These are phyloP conservation scores for Stellera chamaejasme DNA, from an alignment of 345 rosid species.

Conservation along the genomic window DNA sequence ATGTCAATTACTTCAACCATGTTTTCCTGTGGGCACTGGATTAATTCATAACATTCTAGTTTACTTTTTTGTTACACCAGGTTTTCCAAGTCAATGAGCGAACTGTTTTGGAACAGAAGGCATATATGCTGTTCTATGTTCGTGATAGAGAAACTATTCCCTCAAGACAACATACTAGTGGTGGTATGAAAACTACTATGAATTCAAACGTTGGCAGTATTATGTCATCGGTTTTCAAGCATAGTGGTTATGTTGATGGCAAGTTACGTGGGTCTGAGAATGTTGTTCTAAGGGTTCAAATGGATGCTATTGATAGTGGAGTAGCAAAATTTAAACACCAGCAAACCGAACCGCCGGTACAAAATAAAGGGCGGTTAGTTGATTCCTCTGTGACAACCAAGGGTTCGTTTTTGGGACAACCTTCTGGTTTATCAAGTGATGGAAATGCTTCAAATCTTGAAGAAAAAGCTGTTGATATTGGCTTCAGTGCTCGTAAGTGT, in stretches of 20 bases:
- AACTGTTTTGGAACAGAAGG: conserved; percentile 77
- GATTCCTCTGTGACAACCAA: conserved; percentile 21
- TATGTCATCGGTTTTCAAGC: conserved; percentile 25
- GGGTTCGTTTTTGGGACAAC: conserved; percentile 12
- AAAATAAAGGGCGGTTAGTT: conserved; percentile 6
- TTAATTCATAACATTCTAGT: background rate
- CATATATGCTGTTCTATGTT: conserved; percentile 96
- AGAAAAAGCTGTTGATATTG: conserved; percentile 8
- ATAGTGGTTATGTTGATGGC: conserved; percentile 25
- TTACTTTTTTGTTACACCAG: conserved; percentile 32
- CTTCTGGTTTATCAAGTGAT: conserved; percentile 12
- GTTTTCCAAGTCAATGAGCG: conserved; percentile 76
- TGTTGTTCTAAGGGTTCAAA: conserved; percentile 20
- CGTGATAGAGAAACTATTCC: conserved; percentile 56
- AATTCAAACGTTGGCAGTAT: conserved; percentile 29
- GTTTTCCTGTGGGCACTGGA: background rate
- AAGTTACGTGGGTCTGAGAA: conserved; percentile 15
- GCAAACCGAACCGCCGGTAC: conserved; percentile 24
- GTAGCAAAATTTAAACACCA: conserved; percentile 18
- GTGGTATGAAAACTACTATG: conserved; percentile 33
- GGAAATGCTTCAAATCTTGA: conserved; percentile 15
- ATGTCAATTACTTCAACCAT: too few relatives aligned
- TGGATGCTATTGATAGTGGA: conserved; percentile 15
- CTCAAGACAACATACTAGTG: conserved; percentile 33
- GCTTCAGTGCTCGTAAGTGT: conserved; percentile 15